Percentiles rank a stretch among this genome's conserved stretches.
These are phyloP conservation scores for Lasiosphaeria miniovina DNA, from an alignment of 495 filamentous ascomycete species.

Conservation along the genomic window DNA sequence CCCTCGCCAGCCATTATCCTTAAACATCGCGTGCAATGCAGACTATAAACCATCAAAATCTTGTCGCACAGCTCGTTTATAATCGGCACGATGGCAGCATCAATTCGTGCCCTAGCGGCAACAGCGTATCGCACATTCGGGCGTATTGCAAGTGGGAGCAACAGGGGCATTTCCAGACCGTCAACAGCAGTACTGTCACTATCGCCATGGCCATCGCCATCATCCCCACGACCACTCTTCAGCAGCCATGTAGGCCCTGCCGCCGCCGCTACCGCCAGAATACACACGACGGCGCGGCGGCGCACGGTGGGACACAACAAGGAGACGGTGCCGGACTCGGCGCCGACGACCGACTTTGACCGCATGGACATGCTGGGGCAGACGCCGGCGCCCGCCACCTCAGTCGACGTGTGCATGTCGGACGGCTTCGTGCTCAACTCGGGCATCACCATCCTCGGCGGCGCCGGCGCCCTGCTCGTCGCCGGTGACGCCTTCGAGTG, in stretches of 20 bases:
- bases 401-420: constrained; percentile 71
- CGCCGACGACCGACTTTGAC: constrained; percentile 65
- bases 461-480: constrained; percentile 70
- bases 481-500: constrained; percentile 84
- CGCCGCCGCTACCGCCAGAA: neutral
- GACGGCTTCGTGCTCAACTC: constrained; percentile 83
- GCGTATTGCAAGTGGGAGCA: constrained; percentile 3
- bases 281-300: constrained; percentile 11
- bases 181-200: neutral
- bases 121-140: constrained; percentile 10
- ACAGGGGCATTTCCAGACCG: neutral
- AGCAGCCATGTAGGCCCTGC: constrained; percentile 8
- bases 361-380: constrained; percentile 75
- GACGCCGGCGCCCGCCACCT: constrained; percentile 71
- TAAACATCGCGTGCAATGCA: neutral
- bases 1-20: neutral
- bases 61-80: neutral
- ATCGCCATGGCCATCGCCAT: neutral
- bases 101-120: neutral
- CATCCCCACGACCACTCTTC: constrained; percentile 6
- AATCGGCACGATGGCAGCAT: neutral
- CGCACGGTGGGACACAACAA: constrained; percentile 19
- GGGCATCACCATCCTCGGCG: constrained; percentile 61
- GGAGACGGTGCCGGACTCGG: constrained; percentile 19
- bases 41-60: neutral